Base-by-base conservation (phyloP, 805 yeast genomes). In the Hermanozyma aechmeae region DNA sequence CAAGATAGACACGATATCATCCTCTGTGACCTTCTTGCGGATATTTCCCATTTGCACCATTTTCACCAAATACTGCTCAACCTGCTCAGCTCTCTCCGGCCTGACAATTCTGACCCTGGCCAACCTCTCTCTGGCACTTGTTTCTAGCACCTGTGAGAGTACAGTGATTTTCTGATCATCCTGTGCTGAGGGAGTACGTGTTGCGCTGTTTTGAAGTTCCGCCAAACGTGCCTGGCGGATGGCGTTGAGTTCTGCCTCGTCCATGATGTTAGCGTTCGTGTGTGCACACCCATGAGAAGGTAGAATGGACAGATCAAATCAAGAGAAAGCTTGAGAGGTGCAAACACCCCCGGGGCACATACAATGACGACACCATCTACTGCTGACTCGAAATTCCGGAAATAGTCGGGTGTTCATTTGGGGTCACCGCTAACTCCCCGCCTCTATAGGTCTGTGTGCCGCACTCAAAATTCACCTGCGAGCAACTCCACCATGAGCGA, bases 201-300 rank as follows among this genome's bases (percentile, higher is more conserved):
- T 70, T 2, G 70, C 53, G 35, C 65, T 67, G 37, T 69, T 64
- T 51, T 82, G 93, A 37, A 89, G 61, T 54, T 89, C 95, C 15
- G 79, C 78, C 43, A 89, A 56, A 41, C 97, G 72, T n/a, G 96
- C 96, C 25, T 84, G 85, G 43, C 97, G 73, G 39, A 89, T 82
- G 18, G 96, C 96, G 42, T 79, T 76, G 34, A 89, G 62, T 54
- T 89, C 98, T 14, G 76, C 56, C 50, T 85, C 89, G 45, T 84
- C 95, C 95, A 86, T 85, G 10, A 16, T 43, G 23, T 6, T 6
- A 5, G 10, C 12, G 13, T 18, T 11, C 15, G 16, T 15, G n/a
- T n/a, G n/a, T n/a, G n/a, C n/a, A n/a, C n/a, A n/a, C n/a, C n/a
- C n/a, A n/a, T n/a, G n/a, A n/a, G n/a, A n/a, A n/a, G n/a, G n/a